A percentile compares a stretch with the other conserved stretches of the same genome.
phyloP scores from a whole-genome alignment of 2,329 filamentous ascomycete species.

The Myriosclerotinia scirpicola region DNA sequence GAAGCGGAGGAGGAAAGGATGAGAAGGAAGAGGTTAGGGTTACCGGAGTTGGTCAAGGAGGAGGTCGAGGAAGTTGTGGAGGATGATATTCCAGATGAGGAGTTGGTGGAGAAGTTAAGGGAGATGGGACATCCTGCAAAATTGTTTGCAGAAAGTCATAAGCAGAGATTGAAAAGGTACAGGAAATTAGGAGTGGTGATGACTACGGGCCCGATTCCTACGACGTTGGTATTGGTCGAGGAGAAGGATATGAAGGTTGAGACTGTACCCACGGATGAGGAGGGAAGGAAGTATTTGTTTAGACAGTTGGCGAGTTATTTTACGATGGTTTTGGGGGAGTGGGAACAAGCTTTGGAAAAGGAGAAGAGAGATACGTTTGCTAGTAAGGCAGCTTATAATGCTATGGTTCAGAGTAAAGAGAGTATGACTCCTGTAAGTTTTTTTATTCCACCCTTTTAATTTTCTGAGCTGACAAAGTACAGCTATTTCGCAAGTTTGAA shows the following conservation, averaged over 20 bases:
- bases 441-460: not conserved
- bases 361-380: constrained; percentile 65
- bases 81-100: constrained; percentile 69
- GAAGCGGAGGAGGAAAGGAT: constrained; percentile 71
- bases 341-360: constrained; percentile 74
- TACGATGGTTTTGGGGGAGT: constrained; percentile 89
- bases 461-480: constrained; percentile 25
- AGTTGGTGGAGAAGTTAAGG: constrained; percentile 67
- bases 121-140: constrained; percentile 69
- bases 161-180: constrained; percentile 68
- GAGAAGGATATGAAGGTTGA: constrained; percentile 88
- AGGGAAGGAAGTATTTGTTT: constrained; percentile 70
- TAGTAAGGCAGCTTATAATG: constrained; percentile 77
- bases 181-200: constrained; percentile 60
- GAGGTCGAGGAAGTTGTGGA: constrained; percentile 48
- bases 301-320: constrained; percentile 93
- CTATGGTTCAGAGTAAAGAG: constrained; percentile 83
- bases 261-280: constrained; percentile 59
- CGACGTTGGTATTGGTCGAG: constrained; percentile 73
- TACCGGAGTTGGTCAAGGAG: constrained; percentile 68
- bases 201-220: constrained; percentile 80
- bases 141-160: constrained; percentile 81
- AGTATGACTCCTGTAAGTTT: constrained; percentile 72
- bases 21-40: constrained; percentile 72
- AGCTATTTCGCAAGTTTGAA: constrained; percentile 87